Percentiles rank a stretch among this genome's conserved stretches.
phyloP scores from a whole-genome alignment of 78 protist genomes.

The Dictyostelium capitatum region DNA sequence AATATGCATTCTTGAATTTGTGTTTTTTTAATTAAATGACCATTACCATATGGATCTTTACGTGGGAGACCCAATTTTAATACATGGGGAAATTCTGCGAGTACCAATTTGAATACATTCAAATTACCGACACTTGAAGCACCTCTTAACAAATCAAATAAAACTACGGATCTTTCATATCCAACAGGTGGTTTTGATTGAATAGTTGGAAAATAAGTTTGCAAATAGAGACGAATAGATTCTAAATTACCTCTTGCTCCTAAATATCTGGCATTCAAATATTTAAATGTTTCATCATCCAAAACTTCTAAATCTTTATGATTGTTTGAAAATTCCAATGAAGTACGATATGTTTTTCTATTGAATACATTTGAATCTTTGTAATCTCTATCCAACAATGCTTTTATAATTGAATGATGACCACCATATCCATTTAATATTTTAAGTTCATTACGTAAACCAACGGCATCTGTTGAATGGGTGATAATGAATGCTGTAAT shows the following conservation, averaged over 20 bases:
- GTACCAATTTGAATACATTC: background rate
- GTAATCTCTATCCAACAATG: no score
- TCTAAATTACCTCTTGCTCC: slow-evolving; percentile 2
- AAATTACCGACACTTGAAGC: background rate
- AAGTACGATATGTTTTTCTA: background rate
- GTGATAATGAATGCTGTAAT: no score
- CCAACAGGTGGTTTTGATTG: background rate
- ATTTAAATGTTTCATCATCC: background rate
- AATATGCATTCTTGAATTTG: background rate
- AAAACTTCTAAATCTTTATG: background rate
- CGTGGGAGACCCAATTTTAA: background rate
- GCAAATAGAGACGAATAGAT: background rate
- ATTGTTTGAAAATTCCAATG: background rate
- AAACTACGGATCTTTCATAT: background rate
- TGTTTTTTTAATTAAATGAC: background rate
- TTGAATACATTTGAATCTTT: no score
- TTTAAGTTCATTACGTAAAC: no score
- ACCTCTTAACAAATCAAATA: background rate
- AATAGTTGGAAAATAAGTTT: background rate
- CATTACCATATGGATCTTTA: background rate
- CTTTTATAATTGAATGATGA: no score
- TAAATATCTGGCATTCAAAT: background rate
- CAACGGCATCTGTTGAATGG: no score
- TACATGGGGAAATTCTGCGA: background rate
- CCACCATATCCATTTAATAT: no score